A percentile compares a stretch with the other conserved stretches of the same genome.
These are phyloP conservation scores for Aegilops bicornis DNA, from an alignment of 176 grass and related monocot genomes.

Conservation along the genomic window DNA sequence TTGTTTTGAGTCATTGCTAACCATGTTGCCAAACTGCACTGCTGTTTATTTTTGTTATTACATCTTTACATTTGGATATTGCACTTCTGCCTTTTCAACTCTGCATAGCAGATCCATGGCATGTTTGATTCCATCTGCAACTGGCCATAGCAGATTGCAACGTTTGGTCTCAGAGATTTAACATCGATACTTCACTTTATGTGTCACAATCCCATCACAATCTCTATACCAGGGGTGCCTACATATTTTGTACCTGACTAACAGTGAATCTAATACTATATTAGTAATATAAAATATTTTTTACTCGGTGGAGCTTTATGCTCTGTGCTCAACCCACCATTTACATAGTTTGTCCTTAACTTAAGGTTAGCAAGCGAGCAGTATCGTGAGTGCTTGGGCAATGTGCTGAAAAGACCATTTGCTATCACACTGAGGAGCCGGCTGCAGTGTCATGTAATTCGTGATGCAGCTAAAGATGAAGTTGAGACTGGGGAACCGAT, in stretches of 20 bases:
- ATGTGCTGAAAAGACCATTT: constrained; percentile 62
- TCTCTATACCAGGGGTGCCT: neutral
- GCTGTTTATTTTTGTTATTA: neutral
- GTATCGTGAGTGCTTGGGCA: constrained; percentile 64
- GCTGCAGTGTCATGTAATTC: constrained; percentile 76
- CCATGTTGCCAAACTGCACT: neutral
- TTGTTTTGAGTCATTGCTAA: neutral
- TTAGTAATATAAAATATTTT: neutral
- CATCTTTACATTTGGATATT: neutral
- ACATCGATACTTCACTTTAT: neutral
- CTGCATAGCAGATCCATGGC: neutral
- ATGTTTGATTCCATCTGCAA: neutral
- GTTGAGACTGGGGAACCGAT: constrained; percentile 61
- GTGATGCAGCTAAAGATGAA: constrained; percentile 71
- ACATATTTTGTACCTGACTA: neutral
- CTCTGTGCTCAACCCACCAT: neutral
- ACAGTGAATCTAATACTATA: neutral
- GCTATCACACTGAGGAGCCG: constrained; percentile 65
- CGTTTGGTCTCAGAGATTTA: neutral
- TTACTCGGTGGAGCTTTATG: neutral
- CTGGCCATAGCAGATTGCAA: neutral
- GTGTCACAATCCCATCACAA: neutral
- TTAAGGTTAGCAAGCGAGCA: constrained; percentile 60
- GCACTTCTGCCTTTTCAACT: constrained; percentile 13
- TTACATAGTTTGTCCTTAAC: constrained; percentile 43